Conservation (phyloP, 2,329 filamentous ascomycete species). For the Coniella vitis region DNA sequence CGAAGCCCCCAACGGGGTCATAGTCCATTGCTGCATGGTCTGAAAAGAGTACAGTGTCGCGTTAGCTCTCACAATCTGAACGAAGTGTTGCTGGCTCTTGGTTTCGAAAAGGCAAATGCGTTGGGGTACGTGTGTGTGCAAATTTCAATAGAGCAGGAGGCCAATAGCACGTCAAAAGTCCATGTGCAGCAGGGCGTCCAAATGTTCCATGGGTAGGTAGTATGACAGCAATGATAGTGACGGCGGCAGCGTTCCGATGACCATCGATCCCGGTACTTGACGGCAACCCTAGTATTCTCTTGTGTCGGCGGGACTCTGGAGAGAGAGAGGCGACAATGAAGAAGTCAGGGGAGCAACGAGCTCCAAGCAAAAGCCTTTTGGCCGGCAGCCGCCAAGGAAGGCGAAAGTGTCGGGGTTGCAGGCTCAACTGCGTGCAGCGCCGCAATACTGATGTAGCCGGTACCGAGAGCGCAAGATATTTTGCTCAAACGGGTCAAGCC, state of each 20-base stretch:
- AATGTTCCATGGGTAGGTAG: neutral
- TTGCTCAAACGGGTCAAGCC: too few relatives aligned
- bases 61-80: constrained; percentile 7
- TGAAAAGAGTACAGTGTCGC: constrained; percentile 24
- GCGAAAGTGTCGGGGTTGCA: too few relatives aligned
- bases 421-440: too few relatives aligned
- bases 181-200: neutral
- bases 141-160: neutral
- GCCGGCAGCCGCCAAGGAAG: too few relatives aligned
- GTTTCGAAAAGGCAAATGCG: neutral
- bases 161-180: neutral
- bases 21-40: constrained; percentile 57
- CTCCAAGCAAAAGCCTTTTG: too few relatives aligned
- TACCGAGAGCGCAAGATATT: too few relatives aligned
- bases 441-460: too few relatives aligned
- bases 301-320: too few relatives aligned
- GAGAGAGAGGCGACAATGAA: too few relatives aligned
- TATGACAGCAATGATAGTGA: neutral
- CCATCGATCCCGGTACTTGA: neutral
- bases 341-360: too few relatives aligned
- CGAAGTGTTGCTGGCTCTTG: too few relatives aligned
- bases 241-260: neutral
- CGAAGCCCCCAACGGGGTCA: constrained; percentile 42
- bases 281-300: too few relatives aligned
- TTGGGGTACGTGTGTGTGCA: neutral